These are phyloP conservation scores for Zygnema circumcarinatum DNA, from an alignment of 139 green algal genomes.

Conservation along the genomic window DNA sequence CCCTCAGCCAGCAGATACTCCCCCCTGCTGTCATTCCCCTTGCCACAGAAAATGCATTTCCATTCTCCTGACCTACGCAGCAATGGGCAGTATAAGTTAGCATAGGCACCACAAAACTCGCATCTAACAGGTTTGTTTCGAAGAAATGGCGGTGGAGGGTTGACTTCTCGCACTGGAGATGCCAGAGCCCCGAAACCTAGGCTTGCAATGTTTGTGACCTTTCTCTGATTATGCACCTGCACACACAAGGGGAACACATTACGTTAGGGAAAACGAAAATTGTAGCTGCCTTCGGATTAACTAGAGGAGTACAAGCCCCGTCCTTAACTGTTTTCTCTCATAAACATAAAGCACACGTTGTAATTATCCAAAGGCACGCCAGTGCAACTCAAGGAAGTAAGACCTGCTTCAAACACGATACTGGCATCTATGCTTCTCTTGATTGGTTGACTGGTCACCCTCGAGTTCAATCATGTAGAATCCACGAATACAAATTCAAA, in stretches of 20 bases:
- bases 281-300: neutral
- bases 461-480: too few relatives aligned
- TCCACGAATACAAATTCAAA: too few relatives aligned
- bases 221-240: slow-evolving; percentile 42
- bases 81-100: slow-evolving; percentile 52
- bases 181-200: slow-evolving; percentile 50
- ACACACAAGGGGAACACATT: neutral
- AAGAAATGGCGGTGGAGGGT: slow-evolving; percentile 34
- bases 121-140: slow-evolving; percentile 25
- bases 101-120: slow-evolving; percentile 48
- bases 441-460: too few relatives aligned
- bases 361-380: too few relatives aligned
- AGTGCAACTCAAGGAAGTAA: slow-evolving; percentile 11
- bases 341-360: too few relatives aligned
- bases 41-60: slow-evolving; percentile 37
- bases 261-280: neutral
- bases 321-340: too few relatives aligned
- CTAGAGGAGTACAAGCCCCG: neutral
- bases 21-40: slow-evolving; percentile 36
- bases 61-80: slow-evolving; percentile 38
- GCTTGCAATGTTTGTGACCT: slow-evolving; percentile 43
- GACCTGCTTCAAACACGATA: neutral
- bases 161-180: slow-evolving; percentile 28
- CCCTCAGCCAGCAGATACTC: slow-evolving; percentile 39
- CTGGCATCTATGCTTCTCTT: neutral